Conservation (phyloP, 73 alveolate species). For the Paramecium sexaurelia region DNA sequence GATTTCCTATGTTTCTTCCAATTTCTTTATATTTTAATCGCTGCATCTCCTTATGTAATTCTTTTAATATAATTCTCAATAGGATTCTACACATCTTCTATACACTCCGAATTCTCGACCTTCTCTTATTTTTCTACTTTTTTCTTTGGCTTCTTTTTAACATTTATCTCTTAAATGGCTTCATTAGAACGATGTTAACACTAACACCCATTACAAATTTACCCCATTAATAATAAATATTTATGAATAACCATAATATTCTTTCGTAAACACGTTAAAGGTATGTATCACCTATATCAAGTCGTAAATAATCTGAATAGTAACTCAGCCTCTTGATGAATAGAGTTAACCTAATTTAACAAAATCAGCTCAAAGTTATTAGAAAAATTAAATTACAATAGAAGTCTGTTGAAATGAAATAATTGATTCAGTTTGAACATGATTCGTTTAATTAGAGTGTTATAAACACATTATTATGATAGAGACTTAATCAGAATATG, state of each 20-base stretch:
- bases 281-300: not conserved
- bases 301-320: not conserved
- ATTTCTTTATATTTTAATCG: not conserved
- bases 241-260: not conserved
- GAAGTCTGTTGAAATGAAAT: not conserved
- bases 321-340: not conserved
- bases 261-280: not conserved
- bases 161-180: not conserved
- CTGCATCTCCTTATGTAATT: not conserved
- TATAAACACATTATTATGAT: not conserved
- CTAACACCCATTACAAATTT: not conserved
- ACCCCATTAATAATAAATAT: not conserved
- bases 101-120: not conserved
- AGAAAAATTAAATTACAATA: not conserved
- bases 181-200: not conserved
- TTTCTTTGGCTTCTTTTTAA: constrained; percentile 8
- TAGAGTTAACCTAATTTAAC: not conserved
- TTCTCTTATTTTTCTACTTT: not conserved
- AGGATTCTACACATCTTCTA: not conserved
- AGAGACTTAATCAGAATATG: not conserved
- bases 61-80: not conserved
- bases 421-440: not conserved
- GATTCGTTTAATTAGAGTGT: not conserved
- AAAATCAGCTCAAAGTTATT: not conserved
- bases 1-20: not conserved